These are phyloP conservation scores for Cruciata laevipes DNA, from an alignment of 257 asterid genomes.

Conservation along the genomic window DNA sequence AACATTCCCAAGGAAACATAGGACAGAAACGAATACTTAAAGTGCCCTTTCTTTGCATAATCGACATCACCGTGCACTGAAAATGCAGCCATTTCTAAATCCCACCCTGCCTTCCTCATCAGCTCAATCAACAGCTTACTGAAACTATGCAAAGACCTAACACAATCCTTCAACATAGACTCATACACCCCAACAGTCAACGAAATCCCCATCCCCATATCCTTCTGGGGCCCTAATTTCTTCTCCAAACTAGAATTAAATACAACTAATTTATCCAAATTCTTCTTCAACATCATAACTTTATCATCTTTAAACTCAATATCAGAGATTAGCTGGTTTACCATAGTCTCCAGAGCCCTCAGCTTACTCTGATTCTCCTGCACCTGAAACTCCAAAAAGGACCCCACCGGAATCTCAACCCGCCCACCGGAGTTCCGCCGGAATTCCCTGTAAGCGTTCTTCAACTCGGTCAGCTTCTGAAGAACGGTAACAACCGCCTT, in stretches of 20 bases:
- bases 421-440: conserved; percentile 26
- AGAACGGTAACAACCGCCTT: conserved; percentile 57
- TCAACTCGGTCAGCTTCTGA: conserved; percentile 64
- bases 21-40: conserved; percentile 62
- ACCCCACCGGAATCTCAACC: conserved; percentile 49
- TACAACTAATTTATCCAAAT: conserved; percentile 38
- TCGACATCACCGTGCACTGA: conserved; percentile 48
- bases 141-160: conserved; percentile 51
- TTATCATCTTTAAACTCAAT: conserved; percentile 81
- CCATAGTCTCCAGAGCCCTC: conserved; percentile 78
- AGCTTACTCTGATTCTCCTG: conserved; percentile 99
- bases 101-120: conserved; percentile 80
- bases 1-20: conserved; percentile 71
- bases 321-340: conserved; percentile 64
- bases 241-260: conserved; percentile 35
- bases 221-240: conserved; percentile 34
- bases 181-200: conserved; percentile 74
- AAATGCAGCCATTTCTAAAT: conserved; percentile 67
- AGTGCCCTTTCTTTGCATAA: conserved; percentile 55
- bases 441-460: conserved; percentile 42
- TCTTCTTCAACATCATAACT: conserved; percentile 51
- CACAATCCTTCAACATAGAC: conserved; percentile 66
- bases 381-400: conserved; percentile 73
- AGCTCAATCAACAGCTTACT: conserved; percentile 63
- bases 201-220: conserved; percentile 27